Evolutionary conservation across 2,329 filamentous ascomycete species (phyloP).

Genomic region (Parastagonospora nodorum): DNA sequence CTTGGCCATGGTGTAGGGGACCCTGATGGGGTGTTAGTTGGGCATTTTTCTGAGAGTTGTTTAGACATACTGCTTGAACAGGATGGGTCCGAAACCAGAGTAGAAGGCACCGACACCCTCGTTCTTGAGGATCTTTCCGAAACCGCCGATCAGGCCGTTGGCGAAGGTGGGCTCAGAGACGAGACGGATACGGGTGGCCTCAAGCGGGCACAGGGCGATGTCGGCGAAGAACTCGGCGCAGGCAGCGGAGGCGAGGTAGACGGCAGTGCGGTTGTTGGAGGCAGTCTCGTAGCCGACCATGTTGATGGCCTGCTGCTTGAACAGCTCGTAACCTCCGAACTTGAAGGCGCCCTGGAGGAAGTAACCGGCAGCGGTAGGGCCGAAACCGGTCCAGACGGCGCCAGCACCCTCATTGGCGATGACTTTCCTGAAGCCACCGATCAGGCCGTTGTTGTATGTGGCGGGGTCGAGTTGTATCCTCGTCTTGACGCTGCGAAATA

Average conservation of each 20-base stretch:
- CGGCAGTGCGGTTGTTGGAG: slow-evolving; percentile 76
- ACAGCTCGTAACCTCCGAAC: slow-evolving; percentile 94
- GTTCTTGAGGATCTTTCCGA: slow-evolving; percentile 79
- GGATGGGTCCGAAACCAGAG: slow-evolving; percentile 75
- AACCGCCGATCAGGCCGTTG: slow-evolving; percentile 76
- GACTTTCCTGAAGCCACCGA: slow-evolving; percentile 86
- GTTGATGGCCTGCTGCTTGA: slow-evolving; percentile 92
- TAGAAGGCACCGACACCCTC: slow-evolving; percentile 89
- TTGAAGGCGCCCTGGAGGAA: slow-evolving; percentile 94
- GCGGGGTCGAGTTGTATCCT: slow-evolving; percentile 89
- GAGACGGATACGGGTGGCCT: slow-evolving; percentile 92
- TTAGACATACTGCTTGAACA: slow-evolving; percentile 50
- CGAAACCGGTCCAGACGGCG: slow-evolving; percentile 83
- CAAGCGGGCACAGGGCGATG: slow-evolving; percentile 86
- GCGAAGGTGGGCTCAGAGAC: slow-evolving; percentile 88
- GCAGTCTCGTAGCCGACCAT: slow-evolving; percentile 70
- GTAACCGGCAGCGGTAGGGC: slow-evolving; percentile 86
- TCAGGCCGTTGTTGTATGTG: slow-evolving; percentile 86
- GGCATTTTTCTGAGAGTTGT: not conserved
- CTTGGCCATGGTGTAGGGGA: slow-evolving; percentile 94
- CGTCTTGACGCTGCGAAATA: slow-evolving; percentile 78
- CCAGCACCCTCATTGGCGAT: slow-evolving; percentile 77
- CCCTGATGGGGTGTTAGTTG: slow-evolving; percentile 56
- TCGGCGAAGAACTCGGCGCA: slow-evolving; percentile 71
- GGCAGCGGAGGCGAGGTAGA: slow-evolving; percentile 74